Conservation (phyloP, 2,329 filamentous ascomycete species). For the Diaporthe longicolla region DNA sequence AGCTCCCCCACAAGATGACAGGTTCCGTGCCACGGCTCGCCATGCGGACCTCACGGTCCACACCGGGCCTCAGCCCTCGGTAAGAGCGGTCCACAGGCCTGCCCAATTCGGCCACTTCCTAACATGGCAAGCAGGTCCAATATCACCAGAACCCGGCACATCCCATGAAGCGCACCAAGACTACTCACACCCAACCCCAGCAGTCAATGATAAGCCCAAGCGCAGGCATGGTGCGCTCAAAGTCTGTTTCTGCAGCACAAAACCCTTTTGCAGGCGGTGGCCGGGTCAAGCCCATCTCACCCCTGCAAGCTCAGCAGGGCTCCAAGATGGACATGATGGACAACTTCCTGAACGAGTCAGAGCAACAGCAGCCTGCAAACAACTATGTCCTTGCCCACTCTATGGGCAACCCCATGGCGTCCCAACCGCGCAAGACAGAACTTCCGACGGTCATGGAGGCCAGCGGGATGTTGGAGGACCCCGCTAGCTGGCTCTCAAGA, state of each 20-base stretch:
- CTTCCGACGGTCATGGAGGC: constrained; percentile 36
- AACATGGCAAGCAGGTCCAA: constrained; percentile 17
- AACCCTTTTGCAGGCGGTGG: constrained; percentile 56
- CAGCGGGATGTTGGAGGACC: constrained; percentile 43
- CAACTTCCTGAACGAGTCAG: constrained; percentile 42
- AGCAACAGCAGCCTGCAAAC: constrained; percentile 43
- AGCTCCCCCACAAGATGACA: constrained; percentile 22
- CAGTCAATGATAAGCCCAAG: constrained; percentile 47
- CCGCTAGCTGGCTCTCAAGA: constrained; percentile 45
- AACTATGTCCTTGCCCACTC: constrained; percentile 42
- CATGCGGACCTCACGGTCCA: constrained; percentile 31
- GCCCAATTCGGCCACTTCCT: background rate
- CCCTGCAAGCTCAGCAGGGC: constrained; percentile 42
- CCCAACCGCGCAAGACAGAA: constrained; percentile 5
- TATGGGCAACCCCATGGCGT: constrained; percentile 19
- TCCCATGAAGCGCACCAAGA: constrained; percentile 52
- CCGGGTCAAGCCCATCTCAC: constrained; percentile 52
- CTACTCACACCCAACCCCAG: constrained; percentile 49
- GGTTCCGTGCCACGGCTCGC: constrained; percentile 23
- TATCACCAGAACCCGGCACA: constrained; percentile 33
- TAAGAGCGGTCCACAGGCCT: constrained; percentile 34
- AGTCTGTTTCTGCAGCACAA: constrained; percentile 57
- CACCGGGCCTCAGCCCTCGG: constrained; percentile 31
- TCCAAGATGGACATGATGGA: constrained; percentile 38
- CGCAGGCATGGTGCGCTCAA: constrained; percentile 60